Percentiles rank a stretch among this genome's conserved stretches.
phyloP scores from a whole-genome alignment of 169 alveolate genomes.

The Plasmodium gallinaceum region DNA sequence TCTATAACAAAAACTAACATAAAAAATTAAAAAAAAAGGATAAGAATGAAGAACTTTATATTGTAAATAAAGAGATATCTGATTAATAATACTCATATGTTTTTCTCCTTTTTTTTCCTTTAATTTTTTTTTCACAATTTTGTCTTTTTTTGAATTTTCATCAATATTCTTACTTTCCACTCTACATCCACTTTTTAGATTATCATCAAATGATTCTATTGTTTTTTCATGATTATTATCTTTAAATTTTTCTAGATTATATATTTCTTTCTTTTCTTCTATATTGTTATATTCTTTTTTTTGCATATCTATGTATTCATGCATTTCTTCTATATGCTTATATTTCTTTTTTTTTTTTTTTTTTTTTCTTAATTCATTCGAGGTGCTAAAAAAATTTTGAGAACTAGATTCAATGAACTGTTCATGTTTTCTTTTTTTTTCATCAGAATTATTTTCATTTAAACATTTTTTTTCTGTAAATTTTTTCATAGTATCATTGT shows the following conservation, averaged over 20 bases:
- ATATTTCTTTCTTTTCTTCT: background rate
- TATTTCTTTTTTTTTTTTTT: constrained; percentile 19
- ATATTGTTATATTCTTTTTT: background rate
- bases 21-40: constrained; percentile 29
- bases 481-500: background rate
- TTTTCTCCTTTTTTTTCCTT: background rate
- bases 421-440: constrained; percentile 18
- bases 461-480: background rate
- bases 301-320: background rate
- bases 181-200: background rate
- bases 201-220: background rate
- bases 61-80: constrained; percentile 2
- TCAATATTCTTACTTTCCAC: background rate
- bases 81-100: background rate
- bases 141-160: background rate
- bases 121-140: background rate
- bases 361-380: constrained; percentile 8
- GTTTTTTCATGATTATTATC: background rate
- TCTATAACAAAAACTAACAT: constrained; percentile 40
- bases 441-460: constrained; percentile 10
- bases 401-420: constrained; percentile 7
- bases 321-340: background rate
- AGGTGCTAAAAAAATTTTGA: background rate
- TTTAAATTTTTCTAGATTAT: background rate
- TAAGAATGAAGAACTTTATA: constrained; percentile 9